Percentiles rank a stretch among this genome's conserved stretches.
phyloP scores from a whole-genome alignment of 2,329 filamentous ascomycete genomes.

The Talaromyces sp. region DNA sequence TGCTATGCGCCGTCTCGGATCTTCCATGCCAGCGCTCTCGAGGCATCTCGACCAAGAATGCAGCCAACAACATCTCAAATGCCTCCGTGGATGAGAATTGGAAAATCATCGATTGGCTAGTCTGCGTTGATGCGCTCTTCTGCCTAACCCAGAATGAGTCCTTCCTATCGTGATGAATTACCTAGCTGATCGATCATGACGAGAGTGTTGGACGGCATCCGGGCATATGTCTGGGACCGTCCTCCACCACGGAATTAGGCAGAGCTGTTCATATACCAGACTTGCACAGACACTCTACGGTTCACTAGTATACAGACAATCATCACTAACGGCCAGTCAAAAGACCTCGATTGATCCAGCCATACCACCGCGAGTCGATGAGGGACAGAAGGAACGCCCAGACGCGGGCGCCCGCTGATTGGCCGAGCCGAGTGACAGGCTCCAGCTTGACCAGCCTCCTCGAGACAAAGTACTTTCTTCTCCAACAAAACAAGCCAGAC shows the following conservation, averaged over 20 bases:
- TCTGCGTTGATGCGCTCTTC: neutral
- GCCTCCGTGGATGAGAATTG: neutral
- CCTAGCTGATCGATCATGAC: neutral
- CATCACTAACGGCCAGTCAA: neutral
- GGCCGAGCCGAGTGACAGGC: slow-evolving; percentile 4
- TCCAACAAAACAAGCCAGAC: slow-evolving; percentile 5
- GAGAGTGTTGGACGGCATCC: neutral
- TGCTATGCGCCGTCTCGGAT: neutral
- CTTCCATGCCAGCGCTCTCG: neutral
- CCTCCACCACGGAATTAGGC: neutral
- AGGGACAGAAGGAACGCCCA: neutral
- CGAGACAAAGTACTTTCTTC: neutral
- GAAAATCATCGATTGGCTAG: neutral
- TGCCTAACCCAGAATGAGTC: neutral
- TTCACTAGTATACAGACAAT: neutral
- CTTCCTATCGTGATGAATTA: neutral
- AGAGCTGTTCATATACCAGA: neutral
- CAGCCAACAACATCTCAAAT: neutral
- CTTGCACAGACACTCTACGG: neutral
- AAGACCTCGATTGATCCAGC: neutral
- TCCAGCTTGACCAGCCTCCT: neutral
- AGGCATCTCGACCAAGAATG: slow-evolving; percentile 9
- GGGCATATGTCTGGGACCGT: neutral
- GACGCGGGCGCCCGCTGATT: slow-evolving; percentile 12
- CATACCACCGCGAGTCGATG: neutral